phyloP scores from a whole-genome alignment of 2,329 filamentous ascomycete genomes.

The Dryadomyces sulphureus region DNA sequence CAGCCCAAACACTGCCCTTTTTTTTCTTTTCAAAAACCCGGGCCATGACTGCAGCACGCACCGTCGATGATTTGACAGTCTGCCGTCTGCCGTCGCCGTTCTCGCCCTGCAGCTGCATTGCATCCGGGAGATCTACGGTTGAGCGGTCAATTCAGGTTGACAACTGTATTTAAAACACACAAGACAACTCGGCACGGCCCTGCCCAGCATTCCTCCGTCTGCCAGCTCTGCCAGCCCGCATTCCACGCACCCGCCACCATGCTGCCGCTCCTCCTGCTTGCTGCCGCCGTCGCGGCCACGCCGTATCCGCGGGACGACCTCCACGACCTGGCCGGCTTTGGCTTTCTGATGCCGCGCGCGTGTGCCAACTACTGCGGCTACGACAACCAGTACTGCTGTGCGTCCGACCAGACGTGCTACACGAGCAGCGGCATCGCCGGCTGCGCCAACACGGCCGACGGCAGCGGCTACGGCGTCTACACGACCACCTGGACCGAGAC shows the following conservation, averaged over 20 bases:
- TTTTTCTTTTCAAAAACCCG: background rate
- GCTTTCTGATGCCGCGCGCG: slow-evolving; percentile 32
- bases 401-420: slow-evolving; percentile 31
- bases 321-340: slow-evolving; percentile 29
- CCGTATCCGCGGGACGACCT: slow-evolving; percentile 36
- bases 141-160: background rate
- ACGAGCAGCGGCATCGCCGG: slow-evolving; percentile 35
- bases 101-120: too few relatives aligned
- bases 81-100: too few relatives aligned
- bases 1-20: background rate
- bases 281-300: slow-evolving; percentile 21
- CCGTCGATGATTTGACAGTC: background rate
- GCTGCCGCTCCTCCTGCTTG: slow-evolving; percentile 1
- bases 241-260: background rate
- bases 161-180: too few relatives aligned
- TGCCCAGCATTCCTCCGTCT: background rate
- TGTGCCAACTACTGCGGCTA: slow-evolving; percentile 40
- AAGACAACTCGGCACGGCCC: slow-evolving; percentile 24
- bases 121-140: too few relatives aligned
- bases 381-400: slow-evolving; percentile 41
- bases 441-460: slow-evolving; percentile 25
- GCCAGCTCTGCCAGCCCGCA: background rate
- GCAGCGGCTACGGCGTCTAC: slow-evolving; percentile 20
- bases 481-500: slow-evolving; percentile 49
- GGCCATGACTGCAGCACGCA: background rate